A percentile compares a stretch with the other conserved stretches of the same genome.
Conservation (phyloP, 2,329 filamentous ascomycete genomes). For the Xylariales sp. region DNA sequence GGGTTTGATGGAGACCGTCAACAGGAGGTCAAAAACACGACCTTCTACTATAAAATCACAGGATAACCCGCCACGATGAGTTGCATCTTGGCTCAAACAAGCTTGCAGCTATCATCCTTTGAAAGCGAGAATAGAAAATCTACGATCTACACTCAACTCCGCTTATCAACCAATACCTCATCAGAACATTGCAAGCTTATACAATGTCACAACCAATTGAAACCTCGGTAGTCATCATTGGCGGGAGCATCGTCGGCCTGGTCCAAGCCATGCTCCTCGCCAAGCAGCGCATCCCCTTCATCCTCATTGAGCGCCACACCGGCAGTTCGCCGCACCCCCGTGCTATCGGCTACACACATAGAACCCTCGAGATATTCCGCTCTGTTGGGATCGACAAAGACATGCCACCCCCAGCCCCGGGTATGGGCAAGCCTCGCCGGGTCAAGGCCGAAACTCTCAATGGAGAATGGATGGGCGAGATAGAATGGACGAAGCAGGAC, state of each 20-base stretch:
- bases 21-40: too few relatives aligned
- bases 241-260: constrained; percentile 13
- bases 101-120: too few relatives aligned
- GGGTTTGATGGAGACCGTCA: too few relatives aligned
- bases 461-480: constrained; percentile 1
- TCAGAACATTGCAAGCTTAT: too few relatives aligned
- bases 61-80: too few relatives aligned
- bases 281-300: constrained; percentile 10
- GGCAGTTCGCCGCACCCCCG: constrained; percentile 13
- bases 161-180: too few relatives aligned
- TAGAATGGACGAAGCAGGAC: background rate
- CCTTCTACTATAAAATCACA: too few relatives aligned
- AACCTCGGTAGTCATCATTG: constrained; percentile 4
- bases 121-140: too few relatives aligned
- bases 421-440: background rate
- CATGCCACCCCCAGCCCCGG: background rate
- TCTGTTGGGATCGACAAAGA: constrained; percentile 8
- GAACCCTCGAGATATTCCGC: constrained; percentile 10
- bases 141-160: too few relatives aligned
- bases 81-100: too few relatives aligned
- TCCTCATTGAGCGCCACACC: constrained; percentile 13
- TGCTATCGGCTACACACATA: constrained; percentile 10
- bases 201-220: too few relatives aligned
- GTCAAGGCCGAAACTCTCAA: constrained; percentile 2
- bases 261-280: constrained; percentile 12